Base-by-base conservation (phyloP, 305 asterid species). In the Coffea humblotiana region DNA sequence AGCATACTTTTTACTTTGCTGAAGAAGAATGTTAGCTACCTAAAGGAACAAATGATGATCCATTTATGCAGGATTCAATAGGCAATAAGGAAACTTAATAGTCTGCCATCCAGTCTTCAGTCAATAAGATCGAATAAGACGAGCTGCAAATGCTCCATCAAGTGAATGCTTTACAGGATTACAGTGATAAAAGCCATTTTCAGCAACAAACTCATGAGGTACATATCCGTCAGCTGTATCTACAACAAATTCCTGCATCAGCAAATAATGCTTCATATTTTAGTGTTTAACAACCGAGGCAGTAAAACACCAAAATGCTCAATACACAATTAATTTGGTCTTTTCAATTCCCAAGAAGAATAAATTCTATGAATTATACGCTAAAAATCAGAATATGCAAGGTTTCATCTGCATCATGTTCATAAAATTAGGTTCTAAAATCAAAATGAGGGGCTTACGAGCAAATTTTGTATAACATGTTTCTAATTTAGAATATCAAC, bases 91-190 rank as follows among this genome's bases (percentile, higher is more conserved):
- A 19, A 56, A 21, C 21, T 18, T 40, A 40, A 40, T 56, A 56
- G n/a, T 56, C 6, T 21, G 21, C 23, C 25, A 56, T 60, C 56
- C 35, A 29, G 74, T 35, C 9, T 65, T 71, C 47, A 79, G 76
- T 88, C 88, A 87, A 69, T 58, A 56, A 40, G 89, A 90, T 83
- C 87, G 87, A 70, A 90, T 21, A 67, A 95, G 97, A n/a, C 99
- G 98, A 85, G 98, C 99, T 80, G 97, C 99, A 83, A 95, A 95
- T 86, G 98, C 98, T 83, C 99, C 99, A 71, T 95, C 99, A 58
- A 91, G 80, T 56, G 90, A 90, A 89, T 95, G 95, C 81, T 88
- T 92, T 74, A 88, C 89, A 71, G 99, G 99, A 85, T 84, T 88
- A 13, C 98, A 91, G 83, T 87, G 82, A 68, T 90, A 95, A 80